Base-by-base conservation (phyloP, 371 early-diverging fungal genomes). In the Funneliformis caledonium region DNA sequence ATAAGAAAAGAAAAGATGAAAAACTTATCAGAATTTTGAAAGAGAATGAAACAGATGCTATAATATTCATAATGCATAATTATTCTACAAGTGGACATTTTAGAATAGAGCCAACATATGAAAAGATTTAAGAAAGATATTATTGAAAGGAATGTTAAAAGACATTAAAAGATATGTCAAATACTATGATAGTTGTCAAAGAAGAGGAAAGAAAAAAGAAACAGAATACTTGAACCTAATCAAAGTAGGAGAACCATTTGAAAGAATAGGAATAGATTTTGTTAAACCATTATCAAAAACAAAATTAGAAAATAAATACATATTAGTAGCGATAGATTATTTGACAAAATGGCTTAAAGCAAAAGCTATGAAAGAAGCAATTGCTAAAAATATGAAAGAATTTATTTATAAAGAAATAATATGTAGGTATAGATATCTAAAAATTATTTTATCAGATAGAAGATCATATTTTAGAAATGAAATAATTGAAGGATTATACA, bases 241-340 rank as follows among this genome's bases (percentile, higher is more conserved):
- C 0, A 16, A 80, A 6, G 69, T 80, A 4, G 70, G 69, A 16
- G 47, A 76, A 8, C 83, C 83, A 1, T 88, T 87, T 80, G 70
- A 85, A n/a, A n/a, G n/a, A n/a, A n/a, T n/a, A n/a, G n/a, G n/a
- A n/a, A n/a, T n/a, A n/a, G n/a, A n/a, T n/a, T 14, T 85, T 45
- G 83, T 90, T 52, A 88, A 87, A n/a, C 83, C 79, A 4, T 78
- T 86, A 26, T 84, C 84, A 1, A 61, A 37, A 7, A 83, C 85
- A 1, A n/a, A 68, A 16, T 9, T 69, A 0, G 84, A 84, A 0
- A 88, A 88, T 73, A 81, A 70, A 8, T 88, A 83, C 82, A 87
- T 90, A 4, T 26, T 89, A 0, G 82, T 85, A 0, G 88, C 88
- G 7, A 85, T 87, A 37, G 89, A 90, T 69, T 79, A 85, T 62